Base-by-base conservation (phyloP, 2,329 filamentous ascomycete genomes). In the Trichoderma sp. region DNA sequence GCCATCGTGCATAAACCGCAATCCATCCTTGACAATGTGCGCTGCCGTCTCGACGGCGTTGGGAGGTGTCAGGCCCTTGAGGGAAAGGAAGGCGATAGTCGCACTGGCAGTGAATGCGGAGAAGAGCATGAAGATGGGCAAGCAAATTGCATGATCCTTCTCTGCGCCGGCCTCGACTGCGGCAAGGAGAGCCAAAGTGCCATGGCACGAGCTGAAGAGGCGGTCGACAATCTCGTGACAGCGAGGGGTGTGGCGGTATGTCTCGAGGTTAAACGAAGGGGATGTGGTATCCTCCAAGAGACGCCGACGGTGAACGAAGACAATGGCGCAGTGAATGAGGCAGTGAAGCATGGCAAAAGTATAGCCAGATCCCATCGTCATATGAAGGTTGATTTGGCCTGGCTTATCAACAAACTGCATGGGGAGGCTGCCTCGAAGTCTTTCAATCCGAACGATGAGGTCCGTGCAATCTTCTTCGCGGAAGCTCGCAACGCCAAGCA, bases 61-160 rank as follows among this genome's bases (percentile, higher is more conserved):
- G 16, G 81, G 78, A 0, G 87, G 87, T 0, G 87, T 87, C 8
- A 89, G 76, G 11, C 86, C 86, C 79, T 88, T 89, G 57, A 89
- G 82, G n/a, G 86, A 87, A 35, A 89, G 81, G 77, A 88, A 89
- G 14, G 87, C 87, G 1, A 88, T 84, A 0, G 87, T 89, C 2
- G 87, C 87, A 71, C 86, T 86, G 2, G 87, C 86, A 0, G 86
- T 88, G 71, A 89, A 89, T 62, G 86, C 85, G 0, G 87, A 86
- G 76, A 89, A 89, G 14, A 89, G 80, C 87, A 89, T 89, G 71
- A 88, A 87, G 67, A 89, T 86, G 47, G 87, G 87, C 77, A 88
- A 87, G 77, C 85, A 88, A n/a, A 86, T 80, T n/a, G 85, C 81
- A 29, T 82, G 81, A 66, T 88, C 86, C 79, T 88, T 88, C 64